These are phyloP conservation scores for Kingdonia uniflora DNA, from an alignment of 164 flowering plant species.

Conservation along the genomic window DNA sequence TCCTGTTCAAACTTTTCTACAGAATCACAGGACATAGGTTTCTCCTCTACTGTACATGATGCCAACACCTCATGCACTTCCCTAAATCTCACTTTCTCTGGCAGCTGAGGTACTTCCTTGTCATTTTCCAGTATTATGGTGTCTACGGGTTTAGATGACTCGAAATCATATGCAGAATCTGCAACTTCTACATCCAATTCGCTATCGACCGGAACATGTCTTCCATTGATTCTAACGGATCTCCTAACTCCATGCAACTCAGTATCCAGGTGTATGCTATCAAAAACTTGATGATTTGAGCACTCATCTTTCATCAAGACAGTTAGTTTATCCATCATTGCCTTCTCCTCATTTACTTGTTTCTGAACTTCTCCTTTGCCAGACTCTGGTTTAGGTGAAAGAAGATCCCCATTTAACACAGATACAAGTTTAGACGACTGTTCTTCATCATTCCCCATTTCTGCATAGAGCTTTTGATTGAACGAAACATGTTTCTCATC, in stretches of 20 bases:
- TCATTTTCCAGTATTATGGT: not conserved
- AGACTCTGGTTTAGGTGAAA: not conserved
- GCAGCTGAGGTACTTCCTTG: not conserved
- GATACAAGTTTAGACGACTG: too few relatives aligned
- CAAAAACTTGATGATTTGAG: not conserved
- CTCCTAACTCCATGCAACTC: constrained; percentile 7
- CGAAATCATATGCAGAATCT: not conserved
- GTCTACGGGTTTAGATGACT: not conserved
- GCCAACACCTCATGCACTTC: constrained; percentile 1
- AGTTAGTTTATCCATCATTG: constrained; percentile 1
- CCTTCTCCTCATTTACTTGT: constrained; percentile 2
- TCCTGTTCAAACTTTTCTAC: not conserved
- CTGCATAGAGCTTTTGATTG: too few relatives aligned
- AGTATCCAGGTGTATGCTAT: not conserved
- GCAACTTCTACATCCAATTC: constrained; percentile 7
- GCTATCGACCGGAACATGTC: constrained; percentile 8
- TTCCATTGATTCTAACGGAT: constrained; percentile 10
- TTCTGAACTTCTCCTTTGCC: not conserved
- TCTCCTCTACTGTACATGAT: not conserved
- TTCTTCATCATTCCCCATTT: too few relatives aligned
- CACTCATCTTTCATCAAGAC: constrained; percentile 4
- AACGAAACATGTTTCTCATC: too few relatives aligned
- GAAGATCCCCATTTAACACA: too few relatives aligned
- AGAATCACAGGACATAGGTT: not conserved
- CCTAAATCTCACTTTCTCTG: not conserved